Percentiles rank a stretch among this genome's conserved stretches.
These are phyloP conservation scores for Annulohypoxylon stygium DNA, from an alignment of 495 filamentous ascomycete species.

Conservation along the genomic window DNA sequence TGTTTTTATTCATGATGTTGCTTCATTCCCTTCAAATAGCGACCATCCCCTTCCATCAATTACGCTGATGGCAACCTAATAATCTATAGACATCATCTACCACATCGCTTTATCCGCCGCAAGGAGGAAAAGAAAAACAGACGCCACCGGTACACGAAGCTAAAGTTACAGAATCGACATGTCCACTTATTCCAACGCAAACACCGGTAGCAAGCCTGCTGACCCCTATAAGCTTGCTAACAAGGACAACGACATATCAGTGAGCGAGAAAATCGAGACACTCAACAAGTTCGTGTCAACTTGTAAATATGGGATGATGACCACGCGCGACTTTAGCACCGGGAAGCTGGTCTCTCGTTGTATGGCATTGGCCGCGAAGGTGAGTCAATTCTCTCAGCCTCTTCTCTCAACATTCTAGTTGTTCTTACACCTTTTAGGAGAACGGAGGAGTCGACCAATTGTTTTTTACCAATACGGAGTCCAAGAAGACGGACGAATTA, in stretches of 20 bases:
- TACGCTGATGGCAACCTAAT: not conserved
- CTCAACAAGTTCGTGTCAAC: conserved; percentile 73
- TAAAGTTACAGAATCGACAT: conserved; percentile 31
- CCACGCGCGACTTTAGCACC: conserved; percentile 68
- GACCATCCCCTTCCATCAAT: not conserved
- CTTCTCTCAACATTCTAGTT: not conserved
- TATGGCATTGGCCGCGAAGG: conserved; percentile 90
- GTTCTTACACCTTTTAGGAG: conserved; percentile 59
- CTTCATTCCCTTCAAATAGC: conserved; percentile 18
- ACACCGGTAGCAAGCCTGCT: conserved; percentile 65
- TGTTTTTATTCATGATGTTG: not conserved
- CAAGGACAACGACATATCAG: conserved; percentile 67
- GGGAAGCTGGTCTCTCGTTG: conserved; percentile 81
- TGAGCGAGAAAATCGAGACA: conserved; percentile 83
- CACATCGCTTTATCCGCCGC: too few species aligned
- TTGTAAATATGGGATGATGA: conserved; percentile 83
- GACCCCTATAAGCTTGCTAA: conserved; percentile 88
- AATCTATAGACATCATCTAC: too few species aligned
- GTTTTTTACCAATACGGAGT: conserved; percentile 94
- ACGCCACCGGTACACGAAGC: too few species aligned
- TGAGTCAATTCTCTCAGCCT: conserved; percentile 45
- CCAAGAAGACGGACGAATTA: conserved; percentile 89
- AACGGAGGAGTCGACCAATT: conserved; percentile 83
- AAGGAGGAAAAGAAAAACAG: not conserved
- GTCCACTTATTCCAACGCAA: conserved; percentile 67